phyloP scores from a whole-genome alignment of 2,329 filamentous ascomycete genomes.

The Alternaria infectoria region DNA sequence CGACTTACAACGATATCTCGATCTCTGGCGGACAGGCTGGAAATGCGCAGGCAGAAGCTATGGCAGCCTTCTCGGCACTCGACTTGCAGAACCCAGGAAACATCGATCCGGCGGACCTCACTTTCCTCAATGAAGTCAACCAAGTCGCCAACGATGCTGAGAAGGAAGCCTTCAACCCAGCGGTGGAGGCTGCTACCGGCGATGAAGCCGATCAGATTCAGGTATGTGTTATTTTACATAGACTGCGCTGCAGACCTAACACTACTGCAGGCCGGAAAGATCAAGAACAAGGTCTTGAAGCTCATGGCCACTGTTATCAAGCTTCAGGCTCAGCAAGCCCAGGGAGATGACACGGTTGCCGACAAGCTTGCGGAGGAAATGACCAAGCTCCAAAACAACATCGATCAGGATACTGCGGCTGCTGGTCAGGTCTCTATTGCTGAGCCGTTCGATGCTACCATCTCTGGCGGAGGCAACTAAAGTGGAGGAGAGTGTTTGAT shows the following conservation, averaged over 20 bases:
- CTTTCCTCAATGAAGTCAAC: conserved; percentile 61
- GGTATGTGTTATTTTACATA: conserved; percentile 13
- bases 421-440: conserved; percentile 54
- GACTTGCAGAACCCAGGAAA: conserved; percentile 55
- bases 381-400: conserved; percentile 62
- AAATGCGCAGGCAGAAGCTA: conserved; percentile 61
- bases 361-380: conserved; percentile 56
- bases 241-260: not conserved
- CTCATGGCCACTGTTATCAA: conserved; percentile 60
- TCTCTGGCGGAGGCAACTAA: conserved; percentile 27
- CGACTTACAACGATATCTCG: conserved; percentile 53
- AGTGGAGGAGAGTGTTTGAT: not conserved
- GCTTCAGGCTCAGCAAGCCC: conserved; percentile 60
- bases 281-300: conserved; percentile 68
- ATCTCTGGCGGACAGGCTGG: conserved; percentile 60
- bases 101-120: conserved; percentile 57
- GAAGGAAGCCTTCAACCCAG: conserved; percentile 60
- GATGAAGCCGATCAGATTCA: conserved; percentile 54
- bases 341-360: conserved; percentile 55
- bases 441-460: conserved; percentile 36
- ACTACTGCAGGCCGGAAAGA: conserved; percentile 59
- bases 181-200: conserved; percentile 56
- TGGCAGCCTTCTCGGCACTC: conserved; percentile 61
- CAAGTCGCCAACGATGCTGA: conserved; percentile 63
- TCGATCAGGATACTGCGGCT: conserved; percentile 55